Evolutionary conservation across 345 rosid species (phyloP).

Genomic region (Lepidium aucheri): DNA sequence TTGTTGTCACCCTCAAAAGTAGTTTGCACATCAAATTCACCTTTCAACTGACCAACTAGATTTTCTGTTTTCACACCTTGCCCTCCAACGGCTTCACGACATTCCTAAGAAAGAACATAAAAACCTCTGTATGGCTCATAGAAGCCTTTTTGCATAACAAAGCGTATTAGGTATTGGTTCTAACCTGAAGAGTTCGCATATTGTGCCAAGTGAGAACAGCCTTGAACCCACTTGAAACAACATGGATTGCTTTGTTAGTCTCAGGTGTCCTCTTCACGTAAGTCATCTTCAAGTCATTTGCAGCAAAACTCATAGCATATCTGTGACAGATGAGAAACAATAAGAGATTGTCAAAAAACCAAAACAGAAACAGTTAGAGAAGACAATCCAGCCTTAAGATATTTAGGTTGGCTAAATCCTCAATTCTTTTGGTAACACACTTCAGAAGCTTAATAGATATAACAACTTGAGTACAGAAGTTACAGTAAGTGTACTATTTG

Average conservation of each 20-base stretch:
- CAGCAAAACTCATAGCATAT: conserved; percentile 75
- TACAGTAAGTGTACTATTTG: background rate
- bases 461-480: background rate
- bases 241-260: conserved; percentile 68
- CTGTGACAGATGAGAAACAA: conserved; percentile 31
- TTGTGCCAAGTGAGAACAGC: conserved; percentile 82
- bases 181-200: conserved; percentile 92
- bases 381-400: background rate
- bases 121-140: background rate
- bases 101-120: conserved; percentile 46
- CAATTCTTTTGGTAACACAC: background rate
- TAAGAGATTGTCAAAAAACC: too few relatives aligned
- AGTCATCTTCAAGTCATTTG: conserved; percentile 66
- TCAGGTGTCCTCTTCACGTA: conserved; percentile 77
- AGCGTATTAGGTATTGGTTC: background rate
- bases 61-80: conserved; percentile 93
- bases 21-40: conserved; percentile 84
- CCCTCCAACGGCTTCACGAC: conserved; percentile 98
- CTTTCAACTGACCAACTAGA: conserved; percentile 72
- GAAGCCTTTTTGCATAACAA: background rate
- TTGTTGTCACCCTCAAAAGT: conserved; percentile 97
- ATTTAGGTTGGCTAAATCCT: background rate
- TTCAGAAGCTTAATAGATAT: background rate
- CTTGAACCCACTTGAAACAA: conserved; percentile 78
- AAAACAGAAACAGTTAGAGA: background rate